These are phyloP conservation scores for Ephemerocybe angulata DNA, from an alignment of 768 basidiomycete species.

Conservation along the genomic window DNA sequence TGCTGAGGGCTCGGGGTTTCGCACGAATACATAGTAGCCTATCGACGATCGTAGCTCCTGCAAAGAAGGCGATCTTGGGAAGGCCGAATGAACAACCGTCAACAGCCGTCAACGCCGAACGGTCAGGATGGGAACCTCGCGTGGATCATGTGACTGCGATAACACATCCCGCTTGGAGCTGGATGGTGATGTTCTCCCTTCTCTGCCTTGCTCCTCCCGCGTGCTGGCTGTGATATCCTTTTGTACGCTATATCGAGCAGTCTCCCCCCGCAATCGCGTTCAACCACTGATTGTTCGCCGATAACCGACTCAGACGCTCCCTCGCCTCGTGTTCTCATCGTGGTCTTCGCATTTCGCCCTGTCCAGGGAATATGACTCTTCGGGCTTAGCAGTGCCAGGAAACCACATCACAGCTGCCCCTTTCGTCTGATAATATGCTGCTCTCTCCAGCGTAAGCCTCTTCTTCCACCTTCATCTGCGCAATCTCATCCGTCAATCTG, in stretches of 20 bases:
- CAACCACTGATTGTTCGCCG: not conserved
- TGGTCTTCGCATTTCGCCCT: slow-evolving; percentile 27
- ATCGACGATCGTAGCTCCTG: too few relatives aligned
- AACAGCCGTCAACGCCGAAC: too few relatives aligned
- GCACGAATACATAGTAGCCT: too few relatives aligned
- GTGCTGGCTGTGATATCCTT: not conserved
- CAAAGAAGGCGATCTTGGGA: too few relatives aligned
- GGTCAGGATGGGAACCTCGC: not conserved
- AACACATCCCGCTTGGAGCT: not conserved
- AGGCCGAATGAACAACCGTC: too few relatives aligned
- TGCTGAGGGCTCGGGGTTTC: too few relatives aligned
- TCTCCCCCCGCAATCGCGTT: too few relatives aligned
- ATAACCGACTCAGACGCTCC: not conserved
- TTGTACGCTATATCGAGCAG: not conserved
- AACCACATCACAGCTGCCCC: slow-evolving; percentile 17
- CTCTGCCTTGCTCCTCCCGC: not conserved
- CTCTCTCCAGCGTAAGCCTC: slow-evolving; percentile 72
- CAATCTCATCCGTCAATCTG: slow-evolving; percentile 28
- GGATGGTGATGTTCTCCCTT: not conserved
- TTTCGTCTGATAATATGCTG: slow-evolving; percentile 50
- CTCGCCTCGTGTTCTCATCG: slow-evolving; percentile 60
- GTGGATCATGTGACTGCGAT: not conserved
- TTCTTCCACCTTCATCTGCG: slow-evolving; percentile 21
- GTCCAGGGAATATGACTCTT: slow-evolving; percentile 23
- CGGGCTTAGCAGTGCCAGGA: slow-evolving; percentile 23